Evolutionary conservation across 106 monocot genomes (phyloP).

Genomic region (Acorus gramineus): DNA sequence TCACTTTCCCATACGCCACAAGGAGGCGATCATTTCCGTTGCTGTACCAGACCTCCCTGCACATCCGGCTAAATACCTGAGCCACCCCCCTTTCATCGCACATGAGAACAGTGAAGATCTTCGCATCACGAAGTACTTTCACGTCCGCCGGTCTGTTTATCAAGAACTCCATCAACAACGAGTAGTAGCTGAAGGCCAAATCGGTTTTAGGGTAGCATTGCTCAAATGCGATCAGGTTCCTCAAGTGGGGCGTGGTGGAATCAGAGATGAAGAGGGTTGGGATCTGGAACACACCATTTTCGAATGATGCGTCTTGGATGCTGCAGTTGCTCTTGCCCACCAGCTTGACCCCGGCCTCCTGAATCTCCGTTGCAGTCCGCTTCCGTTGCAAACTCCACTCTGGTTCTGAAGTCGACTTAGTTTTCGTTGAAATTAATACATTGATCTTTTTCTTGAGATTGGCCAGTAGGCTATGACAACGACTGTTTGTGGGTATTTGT

Average conservation of each 20-base stretch:
- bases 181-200: constrained; percentile 8
- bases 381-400: background rate
- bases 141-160: constrained; percentile 17
- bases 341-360: constrained; percentile 9
- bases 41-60: background rate
- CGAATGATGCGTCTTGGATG: constrained; percentile 13
- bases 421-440: too few species aligned
- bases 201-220: constrained; percentile 11
- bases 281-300: constrained; percentile 18
- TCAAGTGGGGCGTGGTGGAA: background rate
- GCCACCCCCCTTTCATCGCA: constrained; percentile 5
- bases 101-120: constrained; percentile 13
- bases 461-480: too few species aligned
- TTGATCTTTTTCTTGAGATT: too few species aligned
- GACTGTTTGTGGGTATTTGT: too few species aligned
- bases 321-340: constrained; percentile 7
- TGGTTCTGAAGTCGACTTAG: too few species aligned
- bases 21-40: constrained; percentile 5
- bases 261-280: constrained; percentile 13
- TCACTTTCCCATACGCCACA: constrained; percentile 5
- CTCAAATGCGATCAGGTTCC: constrained; percentile 41
- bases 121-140: background rate
- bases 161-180: constrained; percentile 16
- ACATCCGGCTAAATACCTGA: constrained; percentile 10
- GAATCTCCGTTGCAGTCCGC: constrained; percentile 10